Evolutionary conservation across 2,329 filamentous ascomycete genomes (phyloP).

Genomic region (Botrytis paeoniae): DNA sequence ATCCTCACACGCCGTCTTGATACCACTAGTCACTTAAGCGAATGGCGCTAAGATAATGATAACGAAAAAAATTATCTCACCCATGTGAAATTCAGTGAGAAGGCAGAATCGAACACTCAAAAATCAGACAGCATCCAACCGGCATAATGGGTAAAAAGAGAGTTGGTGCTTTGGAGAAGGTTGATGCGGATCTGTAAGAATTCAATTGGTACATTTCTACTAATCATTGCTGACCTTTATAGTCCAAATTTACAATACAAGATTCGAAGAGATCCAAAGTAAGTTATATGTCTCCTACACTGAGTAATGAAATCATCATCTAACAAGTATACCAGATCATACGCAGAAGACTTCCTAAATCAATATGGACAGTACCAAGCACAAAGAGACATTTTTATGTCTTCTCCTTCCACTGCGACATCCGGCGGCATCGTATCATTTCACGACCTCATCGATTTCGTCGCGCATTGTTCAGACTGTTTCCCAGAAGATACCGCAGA

Average conservation of each 20-base stretch:
- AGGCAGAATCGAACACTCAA: constrained; percentile 9
- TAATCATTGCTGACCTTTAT: constrained; percentile 30
- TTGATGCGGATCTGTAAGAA: constrained; percentile 79
- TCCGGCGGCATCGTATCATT: constrained; percentile 79
- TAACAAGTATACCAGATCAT: constrained; percentile 56
- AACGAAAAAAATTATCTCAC: constrained; percentile 13
- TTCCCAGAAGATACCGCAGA: constrained; percentile 76
- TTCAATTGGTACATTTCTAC: constrained; percentile 24
- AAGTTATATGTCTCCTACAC: constrained; percentile 39
- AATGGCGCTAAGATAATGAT: constrained; percentile 21
- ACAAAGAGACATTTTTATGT: constrained; percentile 86
- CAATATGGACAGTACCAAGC: constrained; percentile 92
- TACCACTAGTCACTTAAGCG: not conserved
- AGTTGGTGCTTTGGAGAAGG: constrained; percentile 88
- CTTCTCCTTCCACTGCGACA: constrained; percentile 74
- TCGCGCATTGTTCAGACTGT: constrained; percentile 90
- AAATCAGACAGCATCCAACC: not conserved
- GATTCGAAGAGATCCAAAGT: constrained; percentile 80
- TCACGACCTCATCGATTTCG: constrained; percentile 87
- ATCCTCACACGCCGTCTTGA: not conserved
- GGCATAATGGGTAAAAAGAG: constrained; percentile 76
- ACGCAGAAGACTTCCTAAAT: constrained; percentile 81
- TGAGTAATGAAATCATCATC: constrained; percentile 1
- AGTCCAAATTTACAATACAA: constrained; percentile 88
- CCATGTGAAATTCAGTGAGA: constrained; percentile 1